Percentiles rank a stretch among this genome's conserved stretches.
These are phyloP conservation scores for Waltiozyma sp. DNA, from an alignment of 1,139 yeast species.

Conservation along the genomic window DNA sequence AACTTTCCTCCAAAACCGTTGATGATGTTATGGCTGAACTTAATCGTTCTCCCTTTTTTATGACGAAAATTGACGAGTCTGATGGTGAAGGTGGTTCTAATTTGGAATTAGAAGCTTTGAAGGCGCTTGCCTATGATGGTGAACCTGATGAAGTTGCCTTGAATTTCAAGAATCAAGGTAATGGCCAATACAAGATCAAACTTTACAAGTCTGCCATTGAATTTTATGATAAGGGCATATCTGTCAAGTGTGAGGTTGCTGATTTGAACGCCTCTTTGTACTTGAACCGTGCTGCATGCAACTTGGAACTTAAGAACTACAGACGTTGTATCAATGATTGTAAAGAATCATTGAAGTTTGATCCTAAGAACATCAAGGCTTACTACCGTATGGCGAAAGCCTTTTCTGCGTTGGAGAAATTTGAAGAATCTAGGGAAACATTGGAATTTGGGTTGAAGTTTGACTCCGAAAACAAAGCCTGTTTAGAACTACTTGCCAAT, in stretches of 20 bases:
- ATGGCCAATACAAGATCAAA: slow-evolving; percentile 66
- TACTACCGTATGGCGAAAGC: slow-evolving; percentile 81
- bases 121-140: slow-evolving; percentile 90
- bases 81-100: slow-evolving; percentile 76
- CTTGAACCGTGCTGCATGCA: slow-evolving; percentile 86
- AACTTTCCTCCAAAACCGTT: slow-evolving; percentile 51
- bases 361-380: slow-evolving; percentile 71
- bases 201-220: slow-evolving; percentile 68
- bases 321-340: slow-evolving; percentile 85
- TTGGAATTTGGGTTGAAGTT: slow-evolving; percentile 53
- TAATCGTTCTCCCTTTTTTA: slow-evolving; percentile 83
- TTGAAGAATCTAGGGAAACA: slow-evolving; percentile 64
- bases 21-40: slow-evolving; percentile 74
- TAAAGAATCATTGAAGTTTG: slow-evolving; percentile 52
- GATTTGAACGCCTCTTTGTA: slow-evolving; percentile 52
- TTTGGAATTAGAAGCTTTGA: slow-evolving; percentile 70
- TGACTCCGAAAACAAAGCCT: slow-evolving; percentile 47
- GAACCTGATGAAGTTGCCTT: slow-evolving; percentile 87
- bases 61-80: slow-evolving; percentile 75
- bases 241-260: slow-evolving; percentile 47
- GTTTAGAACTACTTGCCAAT: slow-evolving; percentile 31
- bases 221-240: slow-evolving; percentile 72
- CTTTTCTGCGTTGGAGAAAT: slow-evolving; percentile 51
- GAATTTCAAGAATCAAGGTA: slow-evolving; percentile 88
- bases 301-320: slow-evolving; percentile 73